Evolutionary conservation across 257 asterid species (phyloP).

Genomic region (Haberlea rhodopensis): DNA sequence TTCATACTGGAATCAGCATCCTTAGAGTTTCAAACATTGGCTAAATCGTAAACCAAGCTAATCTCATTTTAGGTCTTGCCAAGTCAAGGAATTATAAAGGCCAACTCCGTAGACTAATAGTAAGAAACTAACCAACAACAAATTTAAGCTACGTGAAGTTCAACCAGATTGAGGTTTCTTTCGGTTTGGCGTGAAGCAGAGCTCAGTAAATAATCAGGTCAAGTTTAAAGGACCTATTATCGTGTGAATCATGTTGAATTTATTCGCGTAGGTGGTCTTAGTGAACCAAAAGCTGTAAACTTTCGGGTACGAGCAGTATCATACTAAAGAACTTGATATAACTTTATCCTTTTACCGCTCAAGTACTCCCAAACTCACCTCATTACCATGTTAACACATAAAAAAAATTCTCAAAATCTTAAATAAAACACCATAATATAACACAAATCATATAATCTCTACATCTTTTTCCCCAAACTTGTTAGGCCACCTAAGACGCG

Average conservation of each 20-base stretch:
- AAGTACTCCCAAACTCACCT: slow-evolving; percentile 9
- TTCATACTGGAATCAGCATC: neutral
- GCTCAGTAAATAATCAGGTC: slow-evolving; percentile 1
- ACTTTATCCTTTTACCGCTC: neutral
- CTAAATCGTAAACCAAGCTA: neutral
- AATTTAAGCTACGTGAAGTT: neutral
- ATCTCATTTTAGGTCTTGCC: neutral
- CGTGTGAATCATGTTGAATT: neutral
- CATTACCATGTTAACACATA: neutral
- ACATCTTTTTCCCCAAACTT: slow-evolving; percentile 3
- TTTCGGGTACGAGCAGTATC: neutral
- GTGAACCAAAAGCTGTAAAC: slow-evolving; percentile 14
- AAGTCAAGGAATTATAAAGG: neutral
- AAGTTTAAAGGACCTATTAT: slow-evolving; percentile 3
- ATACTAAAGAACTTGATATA: neutral
- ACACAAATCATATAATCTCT: neutral
- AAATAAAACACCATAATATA: slow-evolving; percentile 2
- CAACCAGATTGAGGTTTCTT: slow-evolving; percentile 7
- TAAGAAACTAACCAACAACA: neutral
- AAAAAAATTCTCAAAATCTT: neutral
- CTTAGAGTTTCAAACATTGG: slow-evolving; percentile 2
- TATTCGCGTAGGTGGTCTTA: neutral
- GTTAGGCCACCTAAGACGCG: slow-evolving; percentile 6
- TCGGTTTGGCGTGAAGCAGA: neutral
- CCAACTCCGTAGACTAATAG: slow-evolving; percentile 8